These are phyloP conservation scores for Rhinocladiella similis DNA, from an alignment of 2,329 filamentous ascomycete genomes.

Conservation along the genomic window DNA sequence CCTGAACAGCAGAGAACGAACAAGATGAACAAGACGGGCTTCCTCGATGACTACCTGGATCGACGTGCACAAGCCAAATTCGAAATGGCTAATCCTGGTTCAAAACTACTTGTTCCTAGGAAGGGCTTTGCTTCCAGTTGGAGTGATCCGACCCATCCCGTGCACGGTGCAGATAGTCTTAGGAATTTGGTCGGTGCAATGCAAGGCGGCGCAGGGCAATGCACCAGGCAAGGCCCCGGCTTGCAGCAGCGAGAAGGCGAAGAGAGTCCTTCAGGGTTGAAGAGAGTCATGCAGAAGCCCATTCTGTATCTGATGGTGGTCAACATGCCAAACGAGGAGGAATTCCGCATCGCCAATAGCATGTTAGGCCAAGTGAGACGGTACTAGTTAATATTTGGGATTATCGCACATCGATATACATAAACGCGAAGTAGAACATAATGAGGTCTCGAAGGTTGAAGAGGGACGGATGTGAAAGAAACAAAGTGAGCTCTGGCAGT, in stretches of 20 bases:
- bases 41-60: slow-evolving; percentile 50
- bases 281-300: slow-evolving; percentile 8
- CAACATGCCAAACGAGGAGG: slow-evolving; percentile 9
- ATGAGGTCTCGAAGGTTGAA: too few relatives aligned
- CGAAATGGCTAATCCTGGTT: slow-evolving; percentile 41
- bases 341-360: background rate
- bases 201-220: slow-evolving; percentile 36
- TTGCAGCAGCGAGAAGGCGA: background rate
- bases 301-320: slow-evolving; percentile 18
- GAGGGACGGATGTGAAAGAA: too few relatives aligned
- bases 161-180: slow-evolving; percentile 49
- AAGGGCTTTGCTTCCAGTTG: slow-evolving; percentile 47
- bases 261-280: slow-evolving; percentile 6
- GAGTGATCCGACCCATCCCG: slow-evolving; percentile 53
- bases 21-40: slow-evolving; percentile 26
- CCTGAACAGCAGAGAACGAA: slow-evolving; percentile 18
- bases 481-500: too few relatives aligned
- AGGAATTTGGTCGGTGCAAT: slow-evolving; percentile 42
- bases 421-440: too few relatives aligned
- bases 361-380: too few relatives aligned
- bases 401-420: too few relatives aligned
- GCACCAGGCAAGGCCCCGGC: slow-evolving; percentile 9
- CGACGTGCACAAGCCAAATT: slow-evolving; percentile 47
- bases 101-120: slow-evolving; percentile 35
- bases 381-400: too few relatives aligned